Conservation (phyloP, 148 eudicot species). For the Camellia granthamiana region DNA sequence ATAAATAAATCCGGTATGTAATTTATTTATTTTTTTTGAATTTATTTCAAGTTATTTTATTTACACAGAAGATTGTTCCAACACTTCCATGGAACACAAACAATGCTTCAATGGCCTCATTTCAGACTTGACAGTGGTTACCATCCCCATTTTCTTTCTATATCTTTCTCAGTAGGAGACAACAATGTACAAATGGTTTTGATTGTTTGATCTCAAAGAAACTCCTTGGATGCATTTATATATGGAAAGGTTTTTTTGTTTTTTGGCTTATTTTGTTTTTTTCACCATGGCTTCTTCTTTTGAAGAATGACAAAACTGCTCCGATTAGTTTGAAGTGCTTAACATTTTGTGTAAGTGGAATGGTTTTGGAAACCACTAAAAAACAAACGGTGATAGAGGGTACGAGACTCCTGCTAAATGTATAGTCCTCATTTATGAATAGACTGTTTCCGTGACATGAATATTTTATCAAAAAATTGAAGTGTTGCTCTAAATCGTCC, state of each 20-base stretch:
- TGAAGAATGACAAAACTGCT: not conserved
- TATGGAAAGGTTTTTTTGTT: not conserved
- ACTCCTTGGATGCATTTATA: not conserved
- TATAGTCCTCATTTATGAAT: too few relatives aligned
- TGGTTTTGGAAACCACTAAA: too few relatives aligned
- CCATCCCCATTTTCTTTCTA: not conserved
- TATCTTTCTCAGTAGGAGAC: not conserved
- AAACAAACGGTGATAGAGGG: too few relatives aligned
- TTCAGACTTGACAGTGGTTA: slow-evolving; percentile 23
- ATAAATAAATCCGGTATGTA: too few relatives aligned
- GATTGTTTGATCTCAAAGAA: not conserved
- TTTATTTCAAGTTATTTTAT: too few relatives aligned
- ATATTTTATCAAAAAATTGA: too few relatives aligned
- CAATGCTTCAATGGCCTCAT: slow-evolving; percentile 11
- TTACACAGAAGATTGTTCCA: too few relatives aligned
- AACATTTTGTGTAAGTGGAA: too few relatives aligned
- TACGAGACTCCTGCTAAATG: too few relatives aligned
- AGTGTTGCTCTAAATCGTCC: too few relatives aligned
- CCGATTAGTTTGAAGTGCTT: slow-evolving; percentile 16
- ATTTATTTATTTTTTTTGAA: too few relatives aligned
- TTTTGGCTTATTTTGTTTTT: slow-evolving; percentile 3
- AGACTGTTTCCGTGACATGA: too few relatives aligned
- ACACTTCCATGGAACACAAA: not conserved
- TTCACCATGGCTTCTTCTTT: not conserved
- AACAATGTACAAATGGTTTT: not conserved